These are phyloP conservation scores for Cladosporium sp. DNA, from an alignment of 2,329 filamentous ascomycete genomes.

Conservation along the genomic window DNA sequence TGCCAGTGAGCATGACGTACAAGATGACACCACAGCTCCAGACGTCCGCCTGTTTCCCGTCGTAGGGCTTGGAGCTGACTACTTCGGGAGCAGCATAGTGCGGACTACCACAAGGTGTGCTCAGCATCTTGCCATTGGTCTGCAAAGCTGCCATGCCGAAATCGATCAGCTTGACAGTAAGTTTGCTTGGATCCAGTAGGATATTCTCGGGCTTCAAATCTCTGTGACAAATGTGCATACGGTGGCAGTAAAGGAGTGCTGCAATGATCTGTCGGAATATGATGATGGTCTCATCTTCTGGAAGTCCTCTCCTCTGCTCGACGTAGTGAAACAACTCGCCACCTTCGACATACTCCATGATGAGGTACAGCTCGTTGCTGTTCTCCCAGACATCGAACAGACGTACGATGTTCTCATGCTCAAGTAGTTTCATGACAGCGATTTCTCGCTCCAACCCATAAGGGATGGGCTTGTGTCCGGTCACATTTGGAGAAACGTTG, in stretches of 20 bases:
- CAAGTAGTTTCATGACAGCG: conserved; percentile 92
- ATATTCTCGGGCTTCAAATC: conserved; percentile 98
- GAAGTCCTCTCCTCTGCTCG: conserved; percentile 65
- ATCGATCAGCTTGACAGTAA: conserved; percentile 88
- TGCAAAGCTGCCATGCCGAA: conserved; percentile 98
- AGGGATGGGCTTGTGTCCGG: conserved; percentile 46
- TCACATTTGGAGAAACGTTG: conserved; percentile 15
- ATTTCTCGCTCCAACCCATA: conserved; percentile 91
- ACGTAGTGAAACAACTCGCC: conserved; percentile 87
- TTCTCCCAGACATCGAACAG: conserved; percentile 99
- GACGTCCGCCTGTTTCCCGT: conserved; percentile 81
- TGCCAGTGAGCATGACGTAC: conserved; percentile 79
- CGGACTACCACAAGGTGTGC: conserved; percentile 89
- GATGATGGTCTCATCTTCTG: conserved; percentile 74
- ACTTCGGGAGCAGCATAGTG: conserved; percentile 96
- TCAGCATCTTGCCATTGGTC: conserved; percentile 70
- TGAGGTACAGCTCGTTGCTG: conserved; percentile 89
- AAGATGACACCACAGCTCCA: conserved; percentile 93
- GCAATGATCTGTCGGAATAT: conserved; percentile 93
- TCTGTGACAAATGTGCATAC: conserved; percentile 91
- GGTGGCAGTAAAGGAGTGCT: conserved; percentile 87
- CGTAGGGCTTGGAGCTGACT: conserved; percentile 70
- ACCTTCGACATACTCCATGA: conserved; percentile 85
- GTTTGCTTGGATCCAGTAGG: conserved; percentile 64
- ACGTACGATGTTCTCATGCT: conserved; percentile 91